phyloP scores from a whole-genome alignment of 805 yeast species.

The Metschnikowia santaceciliae region DNA sequence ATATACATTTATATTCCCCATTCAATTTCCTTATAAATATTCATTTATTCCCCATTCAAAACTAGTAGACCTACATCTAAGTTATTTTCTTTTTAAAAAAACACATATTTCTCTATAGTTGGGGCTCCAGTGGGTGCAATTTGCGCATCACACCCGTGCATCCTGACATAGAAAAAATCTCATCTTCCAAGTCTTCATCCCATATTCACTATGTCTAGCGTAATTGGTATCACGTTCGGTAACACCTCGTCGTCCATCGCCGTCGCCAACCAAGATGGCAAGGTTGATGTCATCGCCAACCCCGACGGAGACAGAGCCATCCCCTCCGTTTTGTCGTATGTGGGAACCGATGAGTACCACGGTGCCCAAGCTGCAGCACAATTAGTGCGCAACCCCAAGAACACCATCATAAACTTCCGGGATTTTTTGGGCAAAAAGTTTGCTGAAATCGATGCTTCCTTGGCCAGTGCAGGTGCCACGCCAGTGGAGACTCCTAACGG shows the following conservation, averaged over 20 bases:
- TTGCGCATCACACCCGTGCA: background rate
- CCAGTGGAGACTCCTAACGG: slow-evolving; percentile 56
- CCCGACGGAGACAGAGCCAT: slow-evolving; percentile 98
- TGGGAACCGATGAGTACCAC: slow-evolving; percentile 93
- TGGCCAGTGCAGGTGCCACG: slow-evolving; percentile 58
- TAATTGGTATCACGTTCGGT: slow-evolving; percentile 95
- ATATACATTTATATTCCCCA: no score
- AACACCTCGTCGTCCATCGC: slow-evolving; percentile 95
- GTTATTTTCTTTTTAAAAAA: no score
- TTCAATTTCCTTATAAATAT: no score
- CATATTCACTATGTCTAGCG: slow-evolving; percentile 35
- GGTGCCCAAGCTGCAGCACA: slow-evolving; percentile 96
- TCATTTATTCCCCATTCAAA: no score
- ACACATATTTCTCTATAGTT: no score
- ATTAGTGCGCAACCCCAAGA: slow-evolving; percentile 81
- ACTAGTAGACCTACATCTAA: no score
- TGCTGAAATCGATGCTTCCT: slow-evolving; percentile 63
- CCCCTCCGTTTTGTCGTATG: slow-evolving; percentile 88
- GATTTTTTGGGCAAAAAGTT: slow-evolving; percentile 82
- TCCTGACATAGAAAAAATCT: background rate
- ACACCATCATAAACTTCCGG: slow-evolving; percentile 88
- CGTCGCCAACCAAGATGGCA: slow-evolving; percentile 77
- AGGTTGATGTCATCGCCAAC: slow-evolving; percentile 95
- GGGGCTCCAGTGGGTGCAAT: no score
- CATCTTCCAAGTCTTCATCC: background rate